Conservation (phyloP, 345 rosid genomes). For the Salix viminalis region DNA sequence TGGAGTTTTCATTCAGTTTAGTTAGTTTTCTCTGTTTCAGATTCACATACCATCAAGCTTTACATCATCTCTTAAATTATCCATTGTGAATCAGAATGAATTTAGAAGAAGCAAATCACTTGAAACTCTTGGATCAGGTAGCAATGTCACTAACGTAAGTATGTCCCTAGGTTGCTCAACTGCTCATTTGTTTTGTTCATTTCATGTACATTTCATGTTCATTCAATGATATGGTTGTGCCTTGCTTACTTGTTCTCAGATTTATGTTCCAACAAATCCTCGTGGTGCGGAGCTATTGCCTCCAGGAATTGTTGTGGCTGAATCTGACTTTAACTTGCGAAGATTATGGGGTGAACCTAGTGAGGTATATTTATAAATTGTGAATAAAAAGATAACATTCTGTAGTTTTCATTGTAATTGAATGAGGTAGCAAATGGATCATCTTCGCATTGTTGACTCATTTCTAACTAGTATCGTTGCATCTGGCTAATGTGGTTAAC, state of each 20-base stretch:
- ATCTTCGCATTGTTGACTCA: neutral
- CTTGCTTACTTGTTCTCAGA: constrained; percentile 38
- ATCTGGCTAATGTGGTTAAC: neutral
- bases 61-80: constrained; percentile 43
- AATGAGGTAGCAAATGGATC: neutral
- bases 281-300: constrained; percentile 91
- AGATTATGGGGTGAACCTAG: constrained; percentile 95
- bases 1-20: constrained; percentile 16
- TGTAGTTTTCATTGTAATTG: neutral
- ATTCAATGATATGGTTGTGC: constrained; percentile 4
- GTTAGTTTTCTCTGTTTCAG: constrained; percentile 39
- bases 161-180: neutral
- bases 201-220: neutral
- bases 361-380: constrained; percentile 48
- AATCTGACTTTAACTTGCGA: constrained; percentile 76
- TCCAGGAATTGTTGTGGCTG: constrained; percentile 74
- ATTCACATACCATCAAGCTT: constrained; percentile 56
- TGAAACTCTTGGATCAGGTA: constrained; percentile 32
- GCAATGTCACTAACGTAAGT: constrained; percentile 44
- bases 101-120: constrained; percentile 30
- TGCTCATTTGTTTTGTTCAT: neutral
- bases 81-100: constrained; percentile 30
- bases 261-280: constrained; percentile 80
- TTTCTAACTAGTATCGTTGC: neutral
- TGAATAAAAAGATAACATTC: neutral